Evolutionary conservation across 176 grass and related monocot genomes (phyloP).

Genomic region (Tillandsia leiboldiana): DNA sequence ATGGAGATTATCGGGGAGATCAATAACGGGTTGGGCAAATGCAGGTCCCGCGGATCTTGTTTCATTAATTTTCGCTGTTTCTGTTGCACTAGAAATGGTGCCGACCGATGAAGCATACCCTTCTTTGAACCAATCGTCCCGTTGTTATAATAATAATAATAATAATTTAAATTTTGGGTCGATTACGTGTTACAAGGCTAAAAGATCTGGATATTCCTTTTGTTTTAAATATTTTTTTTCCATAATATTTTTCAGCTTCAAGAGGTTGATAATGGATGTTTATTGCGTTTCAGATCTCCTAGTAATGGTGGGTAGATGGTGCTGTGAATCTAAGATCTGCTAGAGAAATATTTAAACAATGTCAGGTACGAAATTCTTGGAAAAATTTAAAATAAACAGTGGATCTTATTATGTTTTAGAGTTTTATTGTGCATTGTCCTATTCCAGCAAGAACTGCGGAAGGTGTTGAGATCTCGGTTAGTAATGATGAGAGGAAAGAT

Average conservation of each 20-base stretch:
- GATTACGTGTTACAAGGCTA: no score
- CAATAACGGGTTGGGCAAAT: background rate
- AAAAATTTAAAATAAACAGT: background rate
- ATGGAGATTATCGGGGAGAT: background rate
- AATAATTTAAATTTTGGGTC: no score
- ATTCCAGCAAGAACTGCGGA: conserved; percentile 48
- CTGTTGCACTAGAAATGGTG: background rate
- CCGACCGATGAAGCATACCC: background rate
- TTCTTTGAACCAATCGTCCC: background rate
- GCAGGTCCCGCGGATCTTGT: background rate
- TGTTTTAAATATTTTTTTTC: no score
- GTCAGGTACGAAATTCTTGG: conserved; percentile 21
- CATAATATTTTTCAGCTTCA: no score
- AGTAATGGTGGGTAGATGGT: background rate
- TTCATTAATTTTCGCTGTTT: background rate
- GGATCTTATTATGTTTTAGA: conserved; percentile 3
- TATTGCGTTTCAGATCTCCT: no score
- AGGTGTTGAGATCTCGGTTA: conserved; percentile 57
- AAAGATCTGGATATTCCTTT: no score
- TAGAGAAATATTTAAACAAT: conserved; percentile 14
- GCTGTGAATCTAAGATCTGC: background rate
- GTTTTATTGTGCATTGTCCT: background rate
- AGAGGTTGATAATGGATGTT: no score
- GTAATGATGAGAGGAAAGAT: conserved; percentile 55
- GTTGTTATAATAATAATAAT: no score